Base-by-base conservation (phyloP, 305 asterid genomes). In the Fraxinus floribunda region DNA sequence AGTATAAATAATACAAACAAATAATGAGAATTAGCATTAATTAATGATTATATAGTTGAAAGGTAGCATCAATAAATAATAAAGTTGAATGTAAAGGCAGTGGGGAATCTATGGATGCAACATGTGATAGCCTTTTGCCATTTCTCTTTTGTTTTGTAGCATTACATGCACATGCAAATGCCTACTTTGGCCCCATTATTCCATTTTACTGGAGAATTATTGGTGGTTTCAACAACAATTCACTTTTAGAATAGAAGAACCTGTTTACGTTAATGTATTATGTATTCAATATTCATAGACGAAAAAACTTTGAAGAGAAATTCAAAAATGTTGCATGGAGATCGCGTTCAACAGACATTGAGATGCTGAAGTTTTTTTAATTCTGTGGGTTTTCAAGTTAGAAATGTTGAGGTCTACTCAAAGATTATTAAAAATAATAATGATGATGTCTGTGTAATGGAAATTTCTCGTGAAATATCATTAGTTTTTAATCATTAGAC, bases 141-240 rank as follows among this genome's bases (percentile, higher is more conserved):
- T 62, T 64, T 64, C 73, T 29, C 41, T 78, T 79, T 83, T 78
- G 85, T 82, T 82, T 87, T 55, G 64, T 78, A 79, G 86, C 85
- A 36, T 75, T 41, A 70, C 38, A 87, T 82, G 85, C 80, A 78
- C 55, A 16, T 20, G 5, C 9, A 10, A 87, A 84, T 84, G 88
- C 83, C 46, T 44, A 35, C 74, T 18, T 78, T 78, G 52, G 80
- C 79, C 29, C 44, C 44, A 38, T 38, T 7, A 7, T 7, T 38
- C 44, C 44, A 38, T 38, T 60, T 60, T 20, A 9, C 29, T 60
- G 11, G 30, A 20, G 15, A 60, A 60, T 18, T 7, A 62, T 55
- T 55, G 66, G 66, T 18, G 66, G 3, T n/a, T 62, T 22, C 71
- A 62, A 62, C 30, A 62, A 62, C 9, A 8, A 22, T 62, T 62